Percentiles rank a stretch among this genome's conserved stretches.
Conservation (phyloP, 2,329 filamentous ascomycete genomes). For the Aspergillus floridensis region DNA sequence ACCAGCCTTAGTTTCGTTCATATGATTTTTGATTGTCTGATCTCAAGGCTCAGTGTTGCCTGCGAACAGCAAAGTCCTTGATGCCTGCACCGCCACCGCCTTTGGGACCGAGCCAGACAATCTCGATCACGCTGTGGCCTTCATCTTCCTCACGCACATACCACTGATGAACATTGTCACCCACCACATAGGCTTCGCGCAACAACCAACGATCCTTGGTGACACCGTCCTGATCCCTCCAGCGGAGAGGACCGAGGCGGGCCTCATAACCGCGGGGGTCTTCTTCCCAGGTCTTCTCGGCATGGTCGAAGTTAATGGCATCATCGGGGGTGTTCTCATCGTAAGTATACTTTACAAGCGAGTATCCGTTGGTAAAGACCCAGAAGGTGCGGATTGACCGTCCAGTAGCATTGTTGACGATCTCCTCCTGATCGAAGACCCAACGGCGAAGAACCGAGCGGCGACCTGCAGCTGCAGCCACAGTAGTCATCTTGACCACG, state of each 20-base stretch:
- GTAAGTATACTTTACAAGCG: conserved; percentile 43
- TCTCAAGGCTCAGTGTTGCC: conserved; percentile 25
- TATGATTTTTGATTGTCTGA: conserved; percentile 17
- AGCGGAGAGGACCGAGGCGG: conserved; percentile 40
- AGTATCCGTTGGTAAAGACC: conserved; percentile 47
- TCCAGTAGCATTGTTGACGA: conserved; percentile 35
- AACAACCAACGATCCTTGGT: conserved; percentile 44
- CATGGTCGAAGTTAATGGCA: conserved; percentile 43
- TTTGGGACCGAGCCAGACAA: conserved; percentile 44
- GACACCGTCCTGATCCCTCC: conserved; percentile 39
- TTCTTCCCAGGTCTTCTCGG: conserved; percentile 47
- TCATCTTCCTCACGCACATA: conserved; percentile 42
- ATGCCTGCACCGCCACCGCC: conserved; percentile 38
- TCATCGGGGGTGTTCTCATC: conserved; percentile 35
- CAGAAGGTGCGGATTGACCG: conserved; percentile 40
- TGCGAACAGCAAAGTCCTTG: conserved; percentile 26
- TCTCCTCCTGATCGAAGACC: conserved; percentile 43
- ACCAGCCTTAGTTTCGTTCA: conserved; percentile 33
- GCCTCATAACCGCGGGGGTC: conserved; percentile 42
- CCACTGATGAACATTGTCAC: conserved; percentile 45
- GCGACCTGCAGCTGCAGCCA: conserved; percentile 41
- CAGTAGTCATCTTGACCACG: conserved; percentile 45
- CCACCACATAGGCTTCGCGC: conserved; percentile 38
- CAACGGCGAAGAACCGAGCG: conserved; percentile 44
- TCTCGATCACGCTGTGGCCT: conserved; percentile 43